Base-by-base conservation (phyloP, 805 yeast species). In the Saturnispora zaruensis region DNA sequence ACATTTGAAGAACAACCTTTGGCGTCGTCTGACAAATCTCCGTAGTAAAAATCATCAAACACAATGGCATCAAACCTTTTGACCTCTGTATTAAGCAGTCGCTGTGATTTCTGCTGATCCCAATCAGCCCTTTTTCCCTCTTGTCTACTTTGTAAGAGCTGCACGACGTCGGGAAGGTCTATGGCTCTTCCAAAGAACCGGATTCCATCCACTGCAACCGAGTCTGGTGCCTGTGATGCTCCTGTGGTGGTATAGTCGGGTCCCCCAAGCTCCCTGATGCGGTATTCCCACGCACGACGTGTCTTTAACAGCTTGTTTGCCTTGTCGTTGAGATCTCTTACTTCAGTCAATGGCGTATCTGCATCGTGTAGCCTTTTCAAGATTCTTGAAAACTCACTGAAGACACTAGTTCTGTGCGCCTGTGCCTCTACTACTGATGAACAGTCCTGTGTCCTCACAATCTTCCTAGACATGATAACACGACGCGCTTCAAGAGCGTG, bases 121-220 rank as follows among this genome's bases (percentile, higher is more conserved):
- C 50, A n/a, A 49, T 51, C 37, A 53, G 55, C 30, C 51, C 57
- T 32, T 47, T 59, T 41, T 59, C 62, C 49, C 28, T 55, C 54
- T 36, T 49, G 58, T 42, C 49, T 60, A 56, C 69, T 62, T 47
- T 70, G 69, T 18, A 79, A 53, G 21, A 77, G 53, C 51, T 73
- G 73, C 47, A 73, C 68, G 6, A 84, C 90, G 53, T 86, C 96
- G 0, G 88, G 84, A 7, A 89, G 66, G 41, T 87, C 91, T 47
- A 78, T 72, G 0, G 96, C 96, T 45, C 96, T 66, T 0, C 97
- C 97, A 66, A 79, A 90, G 64, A 85, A 90, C 49, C 84, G 68
- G 55, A 79, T 79, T 0, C 88, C 88, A 37, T 74, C 69, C 1
- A 76, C 61, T 5, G 49, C 41, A n/a, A 53, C 37, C 5, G 48